These are phyloP conservation scores for Lipomyces mesembrius DNA, from an alignment of 805 yeast genomes.

Conservation along the genomic window DNA sequence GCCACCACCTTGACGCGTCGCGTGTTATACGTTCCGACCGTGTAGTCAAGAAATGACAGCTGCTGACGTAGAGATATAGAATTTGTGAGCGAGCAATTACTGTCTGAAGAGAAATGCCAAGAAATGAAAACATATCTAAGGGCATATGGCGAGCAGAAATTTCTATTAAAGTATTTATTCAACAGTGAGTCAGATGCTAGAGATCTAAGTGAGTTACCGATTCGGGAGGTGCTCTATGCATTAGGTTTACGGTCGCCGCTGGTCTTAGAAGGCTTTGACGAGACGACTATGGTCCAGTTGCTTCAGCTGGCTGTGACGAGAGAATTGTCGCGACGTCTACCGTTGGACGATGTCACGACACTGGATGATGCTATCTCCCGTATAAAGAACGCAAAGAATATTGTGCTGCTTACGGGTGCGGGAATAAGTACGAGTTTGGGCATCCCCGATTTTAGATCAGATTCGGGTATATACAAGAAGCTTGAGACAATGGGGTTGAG, in stretches of 20 bases:
- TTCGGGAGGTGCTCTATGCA: conserved; percentile 36
- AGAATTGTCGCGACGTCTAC: conserved; percentile 60
- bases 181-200: not conserved
- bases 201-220: conserved; percentile 15
- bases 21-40: not conserved
- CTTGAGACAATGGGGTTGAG: conserved; percentile 68
- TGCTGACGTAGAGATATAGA: not conserved
- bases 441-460: conserved; percentile 89
- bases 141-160: conserved; percentile 21
- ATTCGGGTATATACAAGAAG: conserved; percentile 79
- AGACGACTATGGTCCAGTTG: conserved; percentile 48
- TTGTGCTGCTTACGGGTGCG: conserved; percentile 86
- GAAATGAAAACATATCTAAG: conserved; percentile 23
- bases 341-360: conserved; percentile 59
- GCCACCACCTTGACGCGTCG: not conserved
- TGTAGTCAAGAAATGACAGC: conserved; percentile 1
- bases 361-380: conserved; percentile 62
- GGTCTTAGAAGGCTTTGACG: conserved; percentile 47
- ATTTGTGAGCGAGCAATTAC: not conserved
- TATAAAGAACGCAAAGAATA: conserved; percentile 59
- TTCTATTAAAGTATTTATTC: conserved; percentile 20
- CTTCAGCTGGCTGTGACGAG: conserved; percentile 62
- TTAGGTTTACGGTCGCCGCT: conserved; percentile 29
- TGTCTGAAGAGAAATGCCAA: conserved; percentile 8
- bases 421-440: conserved; percentile 91